Conservation (phyloP, 2,329 filamentous ascomycete genomes). For the Chaetomium olivaceum region DNA sequence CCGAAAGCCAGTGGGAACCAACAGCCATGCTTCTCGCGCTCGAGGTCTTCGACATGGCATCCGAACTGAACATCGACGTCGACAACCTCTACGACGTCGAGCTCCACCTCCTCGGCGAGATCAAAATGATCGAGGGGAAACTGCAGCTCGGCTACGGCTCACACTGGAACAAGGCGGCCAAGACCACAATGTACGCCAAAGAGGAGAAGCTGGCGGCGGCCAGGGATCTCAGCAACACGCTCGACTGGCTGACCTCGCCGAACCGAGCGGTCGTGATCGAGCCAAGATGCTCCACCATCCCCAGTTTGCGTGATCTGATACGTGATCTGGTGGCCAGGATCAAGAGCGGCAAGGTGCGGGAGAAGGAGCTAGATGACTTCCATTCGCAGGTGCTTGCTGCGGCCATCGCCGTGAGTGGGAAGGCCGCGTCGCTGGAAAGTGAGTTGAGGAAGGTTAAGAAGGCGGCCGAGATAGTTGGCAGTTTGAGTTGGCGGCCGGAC, state of each 20-base stretch:
- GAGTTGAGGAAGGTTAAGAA: neutral
- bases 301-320: neutral
- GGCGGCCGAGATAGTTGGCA: neutral
- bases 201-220: neutral
- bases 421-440: neutral
- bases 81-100: neutral
- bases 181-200: neutral
- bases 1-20: neutral
- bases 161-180: neutral
- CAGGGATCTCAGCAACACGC: neutral
- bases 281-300: neutral
- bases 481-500: neutral
- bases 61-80: neutral
- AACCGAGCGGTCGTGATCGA: neutral
- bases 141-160: neutral
- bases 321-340: neutral
- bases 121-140: neutral
- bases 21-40: neutral
- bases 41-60: neutral
- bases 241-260: neutral
- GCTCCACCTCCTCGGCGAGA: neutral
- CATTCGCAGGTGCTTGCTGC: neutral
- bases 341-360: neutral
- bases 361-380: neutral
- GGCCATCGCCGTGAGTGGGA: neutral